Conservation (phyloP, 495 filamentous ascomycete genomes). For the Aspergillus bertholletiae region DNA sequence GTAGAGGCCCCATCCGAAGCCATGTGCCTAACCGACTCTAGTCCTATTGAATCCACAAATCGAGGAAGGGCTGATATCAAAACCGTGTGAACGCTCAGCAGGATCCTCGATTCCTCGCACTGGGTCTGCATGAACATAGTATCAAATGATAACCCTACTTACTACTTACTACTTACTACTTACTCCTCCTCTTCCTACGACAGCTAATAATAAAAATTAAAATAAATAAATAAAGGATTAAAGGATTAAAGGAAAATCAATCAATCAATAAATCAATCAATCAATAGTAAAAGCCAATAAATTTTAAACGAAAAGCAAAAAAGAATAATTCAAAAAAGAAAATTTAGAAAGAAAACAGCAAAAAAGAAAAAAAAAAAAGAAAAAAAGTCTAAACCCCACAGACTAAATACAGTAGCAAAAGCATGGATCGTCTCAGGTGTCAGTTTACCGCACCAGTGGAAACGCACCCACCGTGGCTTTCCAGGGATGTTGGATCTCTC, state of each 20-base stretch:
- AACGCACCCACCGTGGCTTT: neutral
- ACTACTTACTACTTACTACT: too few species aligned
- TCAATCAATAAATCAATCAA: too few species aligned
- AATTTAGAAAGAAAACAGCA: neutral
- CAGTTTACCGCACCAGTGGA: neutral
- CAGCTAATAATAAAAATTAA: too few species aligned
- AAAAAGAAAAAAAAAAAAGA: neutral
- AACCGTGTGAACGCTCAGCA: conserved; percentile 18
- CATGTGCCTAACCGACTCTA: conserved; percentile 12
- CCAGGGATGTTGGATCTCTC: too few species aligned
- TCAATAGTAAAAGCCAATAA: too few species aligned
- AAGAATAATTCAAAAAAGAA: neutral
- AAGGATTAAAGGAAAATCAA: too few species aligned
- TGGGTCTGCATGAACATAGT: too few species aligned
- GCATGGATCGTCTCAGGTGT: neutral
- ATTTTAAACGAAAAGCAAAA: neutral
- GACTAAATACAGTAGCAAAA: neutral
- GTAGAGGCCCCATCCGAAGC: conserved; percentile 10
- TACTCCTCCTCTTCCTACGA: too few species aligned
- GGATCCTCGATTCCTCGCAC: too few species aligned
- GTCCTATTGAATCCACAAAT: conserved; percentile 2
- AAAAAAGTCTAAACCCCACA: conserved; percentile 1
- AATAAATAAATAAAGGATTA: too few species aligned
- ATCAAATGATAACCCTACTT: too few species aligned
- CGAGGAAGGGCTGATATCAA: conserved; percentile 5